Base-by-base conservation (phyloP, 78 protist species). In the Anaeramoeba ignava region DNA sequence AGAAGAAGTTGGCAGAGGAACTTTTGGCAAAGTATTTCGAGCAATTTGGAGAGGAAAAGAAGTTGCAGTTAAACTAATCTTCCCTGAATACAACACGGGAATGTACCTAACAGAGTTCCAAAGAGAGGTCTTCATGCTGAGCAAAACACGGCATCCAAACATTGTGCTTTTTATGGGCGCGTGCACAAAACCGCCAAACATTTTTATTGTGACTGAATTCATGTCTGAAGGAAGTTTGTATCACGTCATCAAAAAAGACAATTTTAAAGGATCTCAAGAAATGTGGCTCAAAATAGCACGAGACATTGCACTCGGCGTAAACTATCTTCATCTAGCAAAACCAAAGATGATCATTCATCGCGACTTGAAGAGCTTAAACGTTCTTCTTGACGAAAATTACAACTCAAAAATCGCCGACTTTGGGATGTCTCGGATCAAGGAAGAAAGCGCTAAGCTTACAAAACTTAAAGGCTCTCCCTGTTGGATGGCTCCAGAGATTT, bases 311-410 rank as follows among this genome's bases (percentile, higher is more conserved):
- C 39, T 82, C n/a, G 82, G 89, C 41, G 87, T 90, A 87, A 68
- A 3, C 12, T 90, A 87, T 88, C 79, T 90, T 40, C 93, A 90
- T 83, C 36, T 33, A 0, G 68, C 81, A 81, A 83, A 84, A 86
- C 88, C 84, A 34, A 85, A 89, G 27, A n/a, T n/a, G n/a, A 83
- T 90, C 33, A 87, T 90, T 34, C 93, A 90, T 84, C 89, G 92
- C 36, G 93, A 90, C 40, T 39, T 90, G 31, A 90, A 90, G 84
- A 79, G 88, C 40, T 86, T 88, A 12, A 90, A 90, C 79, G 39
- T 90, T 39, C 84, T 90, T 17, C 86, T 90, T 38, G 87, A 84
- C n/a, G 89, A 81, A 31, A 41, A 78, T 31, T 85, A 87, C 86
- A 42, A 40, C 0, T 85, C 83, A 3, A 90, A 90, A 84, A n/a